phyloP scores from a whole-genome alignment of 169 alveolate genomes.

The Cryptosporidium sp. region DNA sequence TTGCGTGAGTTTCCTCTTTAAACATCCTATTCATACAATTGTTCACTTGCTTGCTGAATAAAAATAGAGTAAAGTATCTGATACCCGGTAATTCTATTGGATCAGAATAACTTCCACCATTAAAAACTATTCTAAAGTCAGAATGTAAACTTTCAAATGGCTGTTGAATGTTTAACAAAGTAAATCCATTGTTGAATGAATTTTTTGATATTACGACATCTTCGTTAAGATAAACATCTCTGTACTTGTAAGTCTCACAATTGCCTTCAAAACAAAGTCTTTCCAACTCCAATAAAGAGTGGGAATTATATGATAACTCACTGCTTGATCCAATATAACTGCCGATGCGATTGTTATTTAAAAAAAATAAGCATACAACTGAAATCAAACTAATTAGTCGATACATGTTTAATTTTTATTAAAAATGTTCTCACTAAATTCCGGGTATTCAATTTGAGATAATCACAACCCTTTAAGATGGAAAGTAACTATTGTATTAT shows the following conservation, averaged over 20 bases:
- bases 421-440: too few relatives aligned
- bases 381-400: neutral
- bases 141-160: neutral
- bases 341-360: too few relatives aligned
- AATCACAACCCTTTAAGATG: too few relatives aligned
- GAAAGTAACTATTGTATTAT: too few relatives aligned
- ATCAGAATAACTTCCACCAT: constrained; percentile 13
- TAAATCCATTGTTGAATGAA: constrained; percentile 11
- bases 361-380: neutral
- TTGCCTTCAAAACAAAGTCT: neutral
- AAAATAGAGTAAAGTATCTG: constrained; percentile 3
- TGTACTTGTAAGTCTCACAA: neutral
- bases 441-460: neutral
- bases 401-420: neutral
- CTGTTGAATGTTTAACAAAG: neutral
- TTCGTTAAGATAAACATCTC: neutral
- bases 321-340: too few relatives aligned
- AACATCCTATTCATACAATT: neutral
- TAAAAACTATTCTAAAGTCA: constrained; percentile 3
- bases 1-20: neutral
- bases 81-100: constrained; percentile 2
- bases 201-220: neutral
- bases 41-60: neutral
- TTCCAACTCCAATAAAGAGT: neutral
- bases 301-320: neutral